Percentiles rank a stretch among this genome's conserved stretches.
phyloP scores from a whole-genome alignment of 768 basidiomycete species.

The Tricholoma saponaceum region DNA sequence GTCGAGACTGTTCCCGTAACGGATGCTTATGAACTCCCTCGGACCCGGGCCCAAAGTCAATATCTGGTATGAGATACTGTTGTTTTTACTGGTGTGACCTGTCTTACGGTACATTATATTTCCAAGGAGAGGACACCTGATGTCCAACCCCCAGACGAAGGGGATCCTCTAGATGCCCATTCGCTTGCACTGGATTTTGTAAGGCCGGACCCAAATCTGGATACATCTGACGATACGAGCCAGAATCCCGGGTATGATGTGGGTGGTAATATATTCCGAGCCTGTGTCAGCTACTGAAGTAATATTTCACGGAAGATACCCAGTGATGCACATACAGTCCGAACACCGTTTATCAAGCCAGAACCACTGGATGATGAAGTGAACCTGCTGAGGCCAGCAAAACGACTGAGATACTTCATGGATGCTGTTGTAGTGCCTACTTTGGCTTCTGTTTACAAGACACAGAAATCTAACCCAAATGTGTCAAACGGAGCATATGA shows the following conservation, averaged over 20 bases:
- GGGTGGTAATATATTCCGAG: background rate
- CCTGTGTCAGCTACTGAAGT: background rate
- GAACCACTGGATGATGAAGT: background rate
- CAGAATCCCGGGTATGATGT: background rate
- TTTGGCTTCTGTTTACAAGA: background rate
- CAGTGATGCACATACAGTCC: background rate
- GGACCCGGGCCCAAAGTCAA: background rate
- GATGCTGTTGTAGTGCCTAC: conserved; percentile 1
- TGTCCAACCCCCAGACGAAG: background rate
- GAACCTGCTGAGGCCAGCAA: background rate
- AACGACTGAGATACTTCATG: background rate
- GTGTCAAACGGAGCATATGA: background rate
- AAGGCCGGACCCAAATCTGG: too few relatives aligned
- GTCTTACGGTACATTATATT: background rate
- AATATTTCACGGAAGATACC: background rate
- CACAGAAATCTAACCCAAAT: background rate
- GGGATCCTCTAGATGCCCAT: background rate
- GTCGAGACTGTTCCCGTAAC: background rate
- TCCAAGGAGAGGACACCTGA: background rate
- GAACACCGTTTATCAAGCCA: background rate
- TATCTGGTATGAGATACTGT: background rate
- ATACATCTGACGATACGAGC: too few relatives aligned
- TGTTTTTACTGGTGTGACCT: background rate
- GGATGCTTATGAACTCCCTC: background rate
- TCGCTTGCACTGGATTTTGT: too few relatives aligned